phyloP scores from a whole-genome alignment of 2,329 filamentous ascomycete species.

The Magnaporthiopsis incrustans region DNA sequence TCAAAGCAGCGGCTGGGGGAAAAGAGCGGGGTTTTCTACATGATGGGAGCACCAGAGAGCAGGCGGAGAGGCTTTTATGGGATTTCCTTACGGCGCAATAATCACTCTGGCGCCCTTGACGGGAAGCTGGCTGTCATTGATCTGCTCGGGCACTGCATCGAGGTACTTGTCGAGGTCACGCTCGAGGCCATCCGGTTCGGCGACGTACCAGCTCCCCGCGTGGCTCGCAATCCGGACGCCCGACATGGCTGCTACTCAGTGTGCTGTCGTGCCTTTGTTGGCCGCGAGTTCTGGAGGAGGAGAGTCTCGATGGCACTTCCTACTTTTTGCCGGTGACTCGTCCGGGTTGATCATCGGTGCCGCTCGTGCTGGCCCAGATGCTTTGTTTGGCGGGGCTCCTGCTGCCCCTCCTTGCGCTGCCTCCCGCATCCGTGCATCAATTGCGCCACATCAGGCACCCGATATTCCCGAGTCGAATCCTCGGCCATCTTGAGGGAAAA shows the following conservation, averaged over 20 bases:
- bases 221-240: constrained; percentile 54
- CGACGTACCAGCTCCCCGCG: constrained; percentile 82
- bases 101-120: constrained; percentile 70
- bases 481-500: too few species aligned
- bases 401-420: not conserved
- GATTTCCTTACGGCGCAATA: constrained; percentile 73
- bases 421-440: not conserved
- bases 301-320: not conserved
- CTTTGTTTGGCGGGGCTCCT: not conserved
- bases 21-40: not conserved
- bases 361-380: not conserved
- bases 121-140: constrained; percentile 57
- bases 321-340: too few species aligned
- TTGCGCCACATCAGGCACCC: not conserved
- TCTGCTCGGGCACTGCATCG: constrained; percentile 55
- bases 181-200: constrained; percentile 49
- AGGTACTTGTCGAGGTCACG: constrained; percentile 68
- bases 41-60: constrained; percentile 7
- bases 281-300: not conserved
- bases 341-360: not conserved
- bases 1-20: constrained; percentile 1
- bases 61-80: constrained; percentile 11
- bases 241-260: constrained; percentile 5
- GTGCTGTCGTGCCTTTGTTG: not conserved
- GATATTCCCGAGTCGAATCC: not conserved